Evolutionary conservation across 495 filamentous ascomycete species (phyloP), one percentile per base, ranked within the genome.

Genomic region (Talaromyces ruber): DNA sequence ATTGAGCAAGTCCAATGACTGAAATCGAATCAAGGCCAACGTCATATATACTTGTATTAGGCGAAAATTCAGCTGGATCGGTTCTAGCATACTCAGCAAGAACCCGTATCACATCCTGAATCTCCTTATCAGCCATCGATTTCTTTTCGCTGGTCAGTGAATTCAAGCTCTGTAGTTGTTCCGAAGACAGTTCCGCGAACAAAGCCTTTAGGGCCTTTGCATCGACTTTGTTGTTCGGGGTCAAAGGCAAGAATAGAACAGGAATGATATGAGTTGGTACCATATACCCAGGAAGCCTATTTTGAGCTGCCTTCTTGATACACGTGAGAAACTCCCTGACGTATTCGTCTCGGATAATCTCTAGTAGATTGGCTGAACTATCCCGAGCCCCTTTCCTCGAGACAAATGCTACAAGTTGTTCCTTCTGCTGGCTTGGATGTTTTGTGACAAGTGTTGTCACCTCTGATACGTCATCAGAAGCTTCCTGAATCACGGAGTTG

Each of bases 11-110:
- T 24, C 83, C 81, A 24, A 92, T 84, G 3, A 87, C 87, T 0
- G 88, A 89, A 14, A 96, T 90, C 0, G 90, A 93, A 68, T 94
- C 92, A 6, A 93, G 76, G 0, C 91, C 91, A 2, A 95, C 74
- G 58, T 94, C 89, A 65, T 91, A 95, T 30, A 95, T 83, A 29
- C 81, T 93, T 0, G 87, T 82, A 1, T 75, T 75, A 16, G 75
- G 73, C 1, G 68, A 74, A 34, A 92, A 79, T 1, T 77, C 70
- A 4, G 65, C 66, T 0, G 60, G 34, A 7, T 79, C 65, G 6
- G 85, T 64, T 1, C 70, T 63, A 11, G 81, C 73, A 54, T 86
- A 76, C 6, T 73, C 65, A 0, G 75, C 69, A n/a, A 93, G 68
- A 9, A 82, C 74, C n/a, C 66, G 59, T 0, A 79, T 71, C 24